Conservation (phyloP, 805 yeast species). For the Saturnispora gosingensis region DNA sequence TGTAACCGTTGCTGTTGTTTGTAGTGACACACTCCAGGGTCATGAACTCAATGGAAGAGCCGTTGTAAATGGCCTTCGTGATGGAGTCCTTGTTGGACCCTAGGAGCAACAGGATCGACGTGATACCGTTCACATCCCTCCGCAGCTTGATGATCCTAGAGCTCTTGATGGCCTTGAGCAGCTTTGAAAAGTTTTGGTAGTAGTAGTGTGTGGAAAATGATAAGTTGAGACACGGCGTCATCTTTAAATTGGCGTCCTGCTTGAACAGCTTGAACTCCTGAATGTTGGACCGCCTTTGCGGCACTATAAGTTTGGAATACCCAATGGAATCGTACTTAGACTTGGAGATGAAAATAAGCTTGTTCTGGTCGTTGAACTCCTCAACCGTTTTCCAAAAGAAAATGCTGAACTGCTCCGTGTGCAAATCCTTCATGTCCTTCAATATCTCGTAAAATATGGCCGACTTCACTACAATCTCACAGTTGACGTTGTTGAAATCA, state of each 20-base stretch:
- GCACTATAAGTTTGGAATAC: conserved; percentile 53
- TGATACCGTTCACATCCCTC: conserved; percentile 41
- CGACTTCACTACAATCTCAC: conserved; percentile 47
- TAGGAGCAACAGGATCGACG: conserved; percentile 22
- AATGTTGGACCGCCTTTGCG: conserved; percentile 50
- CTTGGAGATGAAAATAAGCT: conserved; percentile 48
- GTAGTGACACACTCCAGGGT: conserved; percentile 19
- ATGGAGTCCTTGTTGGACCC: conserved; percentile 11
- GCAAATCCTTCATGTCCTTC: conserved; percentile 47
- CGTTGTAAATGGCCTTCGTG: conserved; percentile 6
- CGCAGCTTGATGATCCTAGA: conserved; percentile 47
- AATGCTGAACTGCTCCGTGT: conserved; percentile 41
- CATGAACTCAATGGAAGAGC: conserved; percentile 26
- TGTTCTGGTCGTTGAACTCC: conserved; percentile 21
- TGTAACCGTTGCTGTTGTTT: conserved; percentile 17
- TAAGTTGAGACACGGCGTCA: conserved; percentile 10
- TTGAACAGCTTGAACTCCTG: conserved; percentile 45
- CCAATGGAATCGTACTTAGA: conserved; percentile 58
- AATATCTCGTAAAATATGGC: conserved; percentile 43
- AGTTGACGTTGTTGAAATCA: conserved; percentile 33
- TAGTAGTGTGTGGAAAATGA: conserved; percentile 40
- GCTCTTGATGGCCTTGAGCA: conserved; percentile 38
- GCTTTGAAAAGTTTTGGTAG: conserved; percentile 38
- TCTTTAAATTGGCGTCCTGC: conserved; percentile 2
- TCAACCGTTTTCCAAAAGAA: conserved; percentile 29